Evolutionary conservation across 2,329 filamentous ascomycete species (phyloP).

Genomic region (Stagonosporopsis vannaccii): DNA sequence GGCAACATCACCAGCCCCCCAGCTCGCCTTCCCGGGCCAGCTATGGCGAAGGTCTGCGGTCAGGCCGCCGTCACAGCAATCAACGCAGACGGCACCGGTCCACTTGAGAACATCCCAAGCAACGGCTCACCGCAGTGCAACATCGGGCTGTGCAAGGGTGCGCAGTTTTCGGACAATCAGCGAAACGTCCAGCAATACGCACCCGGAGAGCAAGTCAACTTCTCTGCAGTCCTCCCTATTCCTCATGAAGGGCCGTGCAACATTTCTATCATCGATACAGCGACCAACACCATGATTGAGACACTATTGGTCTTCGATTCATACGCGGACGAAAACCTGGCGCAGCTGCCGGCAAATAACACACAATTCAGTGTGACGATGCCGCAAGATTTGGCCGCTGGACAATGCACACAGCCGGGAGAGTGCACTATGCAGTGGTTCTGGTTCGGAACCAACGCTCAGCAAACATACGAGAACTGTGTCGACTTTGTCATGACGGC

Average conservation of each 20-base stretch:
- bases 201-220: constrained; percentile 51
- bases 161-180: constrained; percentile 64
- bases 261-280: constrained; percentile 66
- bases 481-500: constrained; percentile 59
- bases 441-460: constrained; percentile 63
- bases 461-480: constrained; percentile 69
- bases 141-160: constrained; percentile 65
- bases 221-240: constrained; percentile 57
- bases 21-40: constrained; percentile 59
- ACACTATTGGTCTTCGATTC: constrained; percentile 35
- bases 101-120: constrained; percentile 56
- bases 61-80: constrained; percentile 61
- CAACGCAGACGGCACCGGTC: constrained; percentile 52
- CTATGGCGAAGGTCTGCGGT: constrained; percentile 61
- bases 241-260: constrained; percentile 65
- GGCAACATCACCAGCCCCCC: constrained; percentile 60
- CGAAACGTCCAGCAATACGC: constrained; percentile 59
- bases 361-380: constrained; percentile 61
- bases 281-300: constrained; percentile 60
- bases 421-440: constrained; percentile 67
- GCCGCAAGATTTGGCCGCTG: constrained; percentile 53
- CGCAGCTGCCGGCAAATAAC: constrained; percentile 52
- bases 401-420: constrained; percentile 55
- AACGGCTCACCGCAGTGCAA: constrained; percentile 58
- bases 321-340: constrained; percentile 38